These are phyloP conservation scores for Sarocladium strictum DNA, from an alignment of 2,329 filamentous ascomycete species.

Conservation along the genomic window DNA sequence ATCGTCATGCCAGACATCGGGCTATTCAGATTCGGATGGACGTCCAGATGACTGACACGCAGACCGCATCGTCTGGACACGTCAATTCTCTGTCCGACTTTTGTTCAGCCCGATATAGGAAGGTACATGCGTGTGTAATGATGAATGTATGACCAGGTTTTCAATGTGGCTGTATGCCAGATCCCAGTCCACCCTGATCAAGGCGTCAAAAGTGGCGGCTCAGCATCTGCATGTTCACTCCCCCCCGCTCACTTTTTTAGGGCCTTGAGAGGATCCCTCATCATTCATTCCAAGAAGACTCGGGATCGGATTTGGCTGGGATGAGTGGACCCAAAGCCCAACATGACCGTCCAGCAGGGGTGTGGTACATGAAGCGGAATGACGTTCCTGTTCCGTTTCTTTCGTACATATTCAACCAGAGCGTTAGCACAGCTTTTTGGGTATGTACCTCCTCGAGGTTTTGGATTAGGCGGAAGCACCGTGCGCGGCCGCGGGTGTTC, in stretches of 20 bases:
- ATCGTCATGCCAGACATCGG: neutral
- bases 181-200: neutral
- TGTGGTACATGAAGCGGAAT: neutral
- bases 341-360: neutral
- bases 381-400: no score
- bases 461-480: no score
- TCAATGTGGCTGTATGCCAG: neutral
- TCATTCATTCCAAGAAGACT: neutral
- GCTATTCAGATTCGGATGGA: neutral
- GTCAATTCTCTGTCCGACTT: no score
- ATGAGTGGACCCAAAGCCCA: neutral
- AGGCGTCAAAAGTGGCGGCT: neutral
- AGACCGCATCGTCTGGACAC: no score
- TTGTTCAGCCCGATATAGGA: neutral
- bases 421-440: neutral
- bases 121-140: neutral
- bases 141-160: neutral
- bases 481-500: neutral
- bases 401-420: neutral
- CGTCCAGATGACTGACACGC: neutral
- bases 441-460: no score
- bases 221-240: neutral
- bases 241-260: neutral
- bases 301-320: neutral
- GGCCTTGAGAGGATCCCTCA: neutral